Base-by-base conservation (phyloP, 192 early-diverging fungal genomes). In the Pilaira anomala region DNA sequence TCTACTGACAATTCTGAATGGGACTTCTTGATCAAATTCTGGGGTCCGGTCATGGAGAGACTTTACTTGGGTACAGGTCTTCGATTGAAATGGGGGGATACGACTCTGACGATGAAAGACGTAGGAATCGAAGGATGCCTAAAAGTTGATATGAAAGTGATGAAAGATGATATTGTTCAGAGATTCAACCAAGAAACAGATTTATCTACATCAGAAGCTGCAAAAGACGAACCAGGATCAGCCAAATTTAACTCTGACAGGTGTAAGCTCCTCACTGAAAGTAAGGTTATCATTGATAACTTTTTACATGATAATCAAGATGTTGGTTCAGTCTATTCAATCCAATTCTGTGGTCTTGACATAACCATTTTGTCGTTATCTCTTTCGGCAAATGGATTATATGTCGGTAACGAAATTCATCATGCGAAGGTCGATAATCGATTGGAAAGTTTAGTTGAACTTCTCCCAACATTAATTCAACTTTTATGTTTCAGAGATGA, bases 261-360 rank as follows among this genome's bases (percentile, higher is more conserved):
- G 25, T 50, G 6, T 12, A 50, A 50, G 25, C 21, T 50, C 3
- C 22, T 25, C 11, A 50, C 25, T 9, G 49, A 50, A 50, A 50
- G 49, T 24, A 50, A 50, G 25, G 22, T 22, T 50, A 13, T 50
- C 13, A 50, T 50, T 29, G 49, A 50, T 26, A 50, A 13, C 3
- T 50, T 22, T 25, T 4, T 50, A 50, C 49, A 25, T 25, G 49
- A 50, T 50, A 22, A 22, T 2, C 25, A 22, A 3, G 22, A 25
- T 3, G 25, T 50, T 25, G 49, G 25, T 50, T 50, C 49, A 2
- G 49, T 25, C 6, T 5, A 50, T 13, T 50, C 49, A 25, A 12
- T 48, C 0, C 49, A 50, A 50, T 19, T 50, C 13, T 50, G 22
- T 50, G 49, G 49, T 50, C 49, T 51, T 51, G 49, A 51, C n/a